Conservation (phyloP, 2,329 filamentous ascomycete genomes). For the Neofusicoccum parvum region DNA sequence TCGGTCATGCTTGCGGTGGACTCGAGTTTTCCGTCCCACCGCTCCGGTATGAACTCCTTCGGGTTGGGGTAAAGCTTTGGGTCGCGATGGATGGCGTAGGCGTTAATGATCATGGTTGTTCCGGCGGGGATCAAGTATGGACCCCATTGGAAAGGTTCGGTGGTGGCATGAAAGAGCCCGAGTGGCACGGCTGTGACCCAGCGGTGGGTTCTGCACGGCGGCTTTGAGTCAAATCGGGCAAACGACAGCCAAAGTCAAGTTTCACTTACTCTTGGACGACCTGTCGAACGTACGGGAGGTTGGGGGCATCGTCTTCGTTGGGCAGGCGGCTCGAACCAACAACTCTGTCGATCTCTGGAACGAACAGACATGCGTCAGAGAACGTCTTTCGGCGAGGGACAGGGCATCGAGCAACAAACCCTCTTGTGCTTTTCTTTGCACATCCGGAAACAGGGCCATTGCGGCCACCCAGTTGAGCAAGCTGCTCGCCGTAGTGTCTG, state of each 20-base stretch:
- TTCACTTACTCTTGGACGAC: conserved; percentile 23
- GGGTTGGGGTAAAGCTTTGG: conserved; percentile 19
- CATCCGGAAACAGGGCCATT: conserved; percentile 32
- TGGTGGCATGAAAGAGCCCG: conserved; percentile 38
- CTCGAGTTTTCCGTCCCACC: conserved; percentile 26
- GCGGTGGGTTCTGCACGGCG: background rate
- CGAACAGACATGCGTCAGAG: too few relatives aligned
- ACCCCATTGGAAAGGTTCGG: conserved; percentile 38
- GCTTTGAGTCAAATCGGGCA: conserved; percentile 27
- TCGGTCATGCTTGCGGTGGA: conserved; percentile 24
- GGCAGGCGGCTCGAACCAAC: conserved; percentile 24
- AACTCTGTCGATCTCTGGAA: conserved; percentile 24
- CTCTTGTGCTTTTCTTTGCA: conserved; percentile 34
- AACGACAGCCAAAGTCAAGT: too few relatives aligned
- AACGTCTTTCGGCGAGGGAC: too few relatives aligned
- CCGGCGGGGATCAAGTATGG: conserved; percentile 41
- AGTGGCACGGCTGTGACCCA: conserved; percentile 24
- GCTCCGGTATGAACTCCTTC: conserved; percentile 21
- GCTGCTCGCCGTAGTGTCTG: conserved; percentile 24
- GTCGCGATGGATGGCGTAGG: conserved; percentile 38
- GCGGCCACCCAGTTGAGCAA: conserved; percentile 38
- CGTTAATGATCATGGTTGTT: conserved; percentile 41
- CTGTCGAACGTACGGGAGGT: conserved; percentile 20
- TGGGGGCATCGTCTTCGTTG: conserved; percentile 18
- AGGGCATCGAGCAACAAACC: background rate